Percentiles rank a stretch among this genome's conserved stretches.
Conservation (phyloP, 148 eudicot species). For the Dianthus caryophyllus region DNA sequence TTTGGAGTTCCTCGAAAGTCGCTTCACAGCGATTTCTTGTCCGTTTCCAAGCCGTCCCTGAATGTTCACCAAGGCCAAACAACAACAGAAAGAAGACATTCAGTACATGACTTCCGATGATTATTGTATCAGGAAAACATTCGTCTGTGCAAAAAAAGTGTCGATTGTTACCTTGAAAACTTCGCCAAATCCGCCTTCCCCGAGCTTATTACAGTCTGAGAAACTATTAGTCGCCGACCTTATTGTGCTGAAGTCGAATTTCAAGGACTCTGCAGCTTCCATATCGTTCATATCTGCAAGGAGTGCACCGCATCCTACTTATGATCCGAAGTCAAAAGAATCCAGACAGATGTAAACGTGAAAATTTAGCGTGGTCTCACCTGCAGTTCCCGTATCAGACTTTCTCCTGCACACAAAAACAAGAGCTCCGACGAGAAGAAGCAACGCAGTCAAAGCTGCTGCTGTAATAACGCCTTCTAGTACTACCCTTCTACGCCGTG, state of each 20-base stretch:
- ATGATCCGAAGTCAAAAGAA: neutral
- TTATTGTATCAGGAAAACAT: neutral
- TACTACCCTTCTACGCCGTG: conserved; percentile 13
- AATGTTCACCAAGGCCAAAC: neutral
- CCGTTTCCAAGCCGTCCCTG: conserved; percentile 23
- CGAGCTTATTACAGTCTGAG: conserved; percentile 28
- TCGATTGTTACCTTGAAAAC: conserved; percentile 26
- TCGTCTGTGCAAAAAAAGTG: neutral
- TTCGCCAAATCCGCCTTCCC: conserved; percentile 41
- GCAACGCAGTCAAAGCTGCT: conserved; percentile 14
- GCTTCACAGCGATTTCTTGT: conserved; percentile 30
- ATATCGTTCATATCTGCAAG: conserved; percentile 29
- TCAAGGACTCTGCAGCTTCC: conserved; percentile 27
- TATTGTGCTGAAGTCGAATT: conserved; percentile 25
- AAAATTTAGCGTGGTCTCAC: conserved; percentile 20
- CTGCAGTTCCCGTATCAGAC: conserved; percentile 5
- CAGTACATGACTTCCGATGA: neutral
- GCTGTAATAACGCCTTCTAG: conserved; percentile 5
- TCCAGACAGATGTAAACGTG: neutral
- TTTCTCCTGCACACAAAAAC: conserved; percentile 19
- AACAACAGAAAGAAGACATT: neutral
- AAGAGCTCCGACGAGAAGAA: conserved; percentile 11
- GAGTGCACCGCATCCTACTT: neutral
- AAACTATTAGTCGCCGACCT: conserved; percentile 29
- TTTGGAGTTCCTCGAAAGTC: conserved; percentile 26